Percentiles rank a stretch among this genome's conserved stretches.
These are phyloP conservation scores for Acidiella bohemica DNA, from an alignment of 495 filamentous ascomycete genomes.

Conservation along the genomic window DNA sequence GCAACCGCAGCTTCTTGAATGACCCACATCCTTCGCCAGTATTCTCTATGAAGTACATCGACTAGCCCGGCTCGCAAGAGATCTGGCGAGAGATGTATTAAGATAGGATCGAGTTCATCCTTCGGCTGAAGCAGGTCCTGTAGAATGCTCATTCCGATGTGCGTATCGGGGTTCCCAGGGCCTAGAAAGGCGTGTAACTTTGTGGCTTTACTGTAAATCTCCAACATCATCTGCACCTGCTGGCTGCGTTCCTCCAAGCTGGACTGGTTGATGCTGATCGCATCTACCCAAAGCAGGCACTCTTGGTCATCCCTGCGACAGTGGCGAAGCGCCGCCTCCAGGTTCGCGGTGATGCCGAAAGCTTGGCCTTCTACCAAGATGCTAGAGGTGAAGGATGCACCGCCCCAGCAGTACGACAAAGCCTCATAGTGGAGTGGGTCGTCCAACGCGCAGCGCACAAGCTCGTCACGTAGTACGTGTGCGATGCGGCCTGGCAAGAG, in stretches of 20 bases:
- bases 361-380: not conserved
- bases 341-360: not conserved
- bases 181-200: conserved; percentile 19
- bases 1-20: conserved; percentile 1
- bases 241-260: conserved; percentile 13
- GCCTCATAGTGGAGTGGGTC: not conserved
- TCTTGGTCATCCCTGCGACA: not conserved
- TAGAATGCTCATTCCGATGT: not conserved
- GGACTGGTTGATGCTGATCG: conserved; percentile 7
- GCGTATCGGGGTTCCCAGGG: not conserved
- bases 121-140: not conserved
- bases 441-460: not conserved
- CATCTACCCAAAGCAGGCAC: not conserved
- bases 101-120: not conserved
- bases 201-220: conserved; percentile 13
- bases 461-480: not conserved
- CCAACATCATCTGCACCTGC: conserved; percentile 16
- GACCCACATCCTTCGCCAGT: not conserved
- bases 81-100: too few relatives aligned
- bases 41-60: not conserved
- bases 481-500: not conserved
- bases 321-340: not conserved
- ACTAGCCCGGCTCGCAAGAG: not conserved
- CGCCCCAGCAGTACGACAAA: not conserved
- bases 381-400: not conserved